Evolutionary conservation across 2,329 filamentous ascomycete species (phyloP), one percentile per base, ranked within the genome.

Genomic region (Neurospora sp.): DNA sequence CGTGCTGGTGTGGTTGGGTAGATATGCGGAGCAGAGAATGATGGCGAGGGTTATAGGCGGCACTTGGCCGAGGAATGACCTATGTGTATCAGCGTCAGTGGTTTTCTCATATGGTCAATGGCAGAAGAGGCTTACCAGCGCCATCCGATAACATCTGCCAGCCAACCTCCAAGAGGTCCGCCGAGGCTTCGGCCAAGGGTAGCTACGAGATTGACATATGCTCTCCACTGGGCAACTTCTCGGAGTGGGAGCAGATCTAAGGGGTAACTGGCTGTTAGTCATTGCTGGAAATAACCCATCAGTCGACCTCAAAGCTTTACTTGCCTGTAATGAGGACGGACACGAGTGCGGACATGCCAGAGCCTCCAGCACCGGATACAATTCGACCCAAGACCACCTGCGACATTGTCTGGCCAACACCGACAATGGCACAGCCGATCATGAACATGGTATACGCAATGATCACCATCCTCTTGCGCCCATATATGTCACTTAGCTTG

Each of bases 141-240:
- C 89, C 89, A 91, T 17, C 89, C 89, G 12, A 91, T 82, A 0
- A 84, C 83, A 72, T 91, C 87, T 1, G 87, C 85, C 1, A 91
- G 77, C 74, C 82, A 86, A 2, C 89, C 89, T 1, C 89, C 89
- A 0, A 89, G 70, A 3, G 85, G 85, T 0, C 84, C 85, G 1
- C 85, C 85, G 0, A 86, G 74, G 65, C 83, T 85, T 41, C 85
- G 80, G 2, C 84, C 85, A 2, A 81, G 80, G 0, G 85, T 86
- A 11, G 83, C 81, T 11, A 83, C 81, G 0, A 87, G 79, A 62
- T 87, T 87, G 69, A 86, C 79, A 70, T 85, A 86, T 11, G 83
- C 82, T 67, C 84, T 81, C 85, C 85, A 88, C 0, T 82, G 78
- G 0, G 84, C 85, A 0, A 86, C 82, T 17, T 87, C 83, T 65